These are phyloP conservation scores for Exophiala bonariae DNA, from an alignment of 2,329 filamentous ascomycete species.

Conservation along the genomic window DNA sequence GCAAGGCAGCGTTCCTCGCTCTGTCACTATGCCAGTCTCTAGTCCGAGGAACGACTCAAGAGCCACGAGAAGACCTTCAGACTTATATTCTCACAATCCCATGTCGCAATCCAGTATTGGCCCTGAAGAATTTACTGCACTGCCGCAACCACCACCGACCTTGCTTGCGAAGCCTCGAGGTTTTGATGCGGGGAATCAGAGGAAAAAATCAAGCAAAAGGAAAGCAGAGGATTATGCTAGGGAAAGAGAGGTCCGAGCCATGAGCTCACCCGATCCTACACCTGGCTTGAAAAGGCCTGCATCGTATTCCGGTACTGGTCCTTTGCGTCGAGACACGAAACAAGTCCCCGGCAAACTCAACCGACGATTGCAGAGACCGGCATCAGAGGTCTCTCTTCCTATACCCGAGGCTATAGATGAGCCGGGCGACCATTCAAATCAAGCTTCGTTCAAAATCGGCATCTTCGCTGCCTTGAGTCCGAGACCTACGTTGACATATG, in stretches of 20 bases:
- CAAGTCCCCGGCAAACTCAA: slow-evolving; percentile 60
- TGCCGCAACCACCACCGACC: slow-evolving; percentile 48
- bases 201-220: slow-evolving; percentile 75
- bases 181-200: slow-evolving; percentile 57
- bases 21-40: slow-evolving; percentile 10
- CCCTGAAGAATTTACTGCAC: slow-evolving; percentile 40
- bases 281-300: slow-evolving; percentile 67
- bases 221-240: slow-evolving; percentile 73
- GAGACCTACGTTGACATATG: slow-evolving; percentile 77
- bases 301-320: slow-evolving; percentile 56
- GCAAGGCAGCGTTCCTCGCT: slow-evolving; percentile 12
- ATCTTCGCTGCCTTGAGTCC: slow-evolving; percentile 79
- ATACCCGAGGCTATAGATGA: slow-evolving; percentile 68
- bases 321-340: slow-evolving; percentile 64
- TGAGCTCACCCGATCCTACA: slow-evolving; percentile 66
- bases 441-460: slow-evolving; percentile 76
- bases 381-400: slow-evolving; percentile 74
- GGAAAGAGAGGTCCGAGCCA: slow-evolving; percentile 84
- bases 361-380: slow-evolving; percentile 60
- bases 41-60: slow-evolving; percentile 7
- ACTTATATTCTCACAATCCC: slow-evolving; percentile 31
- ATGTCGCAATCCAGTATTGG: slow-evolving; percentile 38
- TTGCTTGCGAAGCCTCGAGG: slow-evolving; percentile 60
- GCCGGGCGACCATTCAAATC: slow-evolving; percentile 73
- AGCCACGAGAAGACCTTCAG: slow-evolving; percentile 6